Evolutionary conservation across 1,284 basidiomycete species (phyloP).

Genomic region (Puccinia hordei): DNA sequence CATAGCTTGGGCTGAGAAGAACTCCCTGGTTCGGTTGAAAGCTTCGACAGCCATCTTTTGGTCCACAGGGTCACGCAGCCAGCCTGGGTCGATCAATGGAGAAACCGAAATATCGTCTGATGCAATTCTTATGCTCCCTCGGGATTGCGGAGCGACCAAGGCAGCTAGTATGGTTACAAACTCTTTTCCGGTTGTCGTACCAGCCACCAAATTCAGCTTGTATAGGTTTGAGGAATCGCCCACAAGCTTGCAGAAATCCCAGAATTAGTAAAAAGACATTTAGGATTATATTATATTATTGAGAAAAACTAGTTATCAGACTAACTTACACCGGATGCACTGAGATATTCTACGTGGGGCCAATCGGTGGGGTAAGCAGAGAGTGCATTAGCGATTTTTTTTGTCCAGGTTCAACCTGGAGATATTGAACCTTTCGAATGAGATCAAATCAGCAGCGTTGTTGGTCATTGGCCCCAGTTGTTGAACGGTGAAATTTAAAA

Average conservation of each 20-base stretch:
- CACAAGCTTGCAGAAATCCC: neutral
- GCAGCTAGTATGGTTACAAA: conserved; percentile 32
- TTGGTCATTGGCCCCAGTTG: conserved; percentile 16
- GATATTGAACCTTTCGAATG: conserved; percentile 8
- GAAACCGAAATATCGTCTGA: conserved; percentile 11
- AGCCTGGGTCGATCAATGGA: conserved; percentile 38
- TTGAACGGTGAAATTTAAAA: conserved; percentile 20
- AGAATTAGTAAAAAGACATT: neutral
- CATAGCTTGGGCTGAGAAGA: conserved; percentile 34
- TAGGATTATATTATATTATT: too few species aligned
- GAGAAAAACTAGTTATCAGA: too few species aligned
- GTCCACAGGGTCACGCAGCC: conserved; percentile 33
- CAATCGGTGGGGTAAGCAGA: conserved; percentile 39
- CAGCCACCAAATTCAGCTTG: neutral
- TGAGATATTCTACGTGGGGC: conserved; percentile 46
- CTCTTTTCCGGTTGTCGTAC: conserved; percentile 16
- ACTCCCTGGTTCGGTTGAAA: conserved; percentile 39
- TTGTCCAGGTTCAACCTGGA: neutral
- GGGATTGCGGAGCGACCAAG: conserved; percentile 33
- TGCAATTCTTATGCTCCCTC: conserved; percentile 27
- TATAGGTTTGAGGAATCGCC: conserved; percentile 12
- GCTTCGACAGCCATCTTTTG: conserved; percentile 30
- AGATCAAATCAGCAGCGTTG: conserved; percentile 38
- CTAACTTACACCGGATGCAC: conserved; percentile 23
- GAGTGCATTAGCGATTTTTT: neutral